Evolutionary conservation across 169 alveolate genomes (phyloP).

Genomic region (Plasmodium cynomolgi): DNA sequence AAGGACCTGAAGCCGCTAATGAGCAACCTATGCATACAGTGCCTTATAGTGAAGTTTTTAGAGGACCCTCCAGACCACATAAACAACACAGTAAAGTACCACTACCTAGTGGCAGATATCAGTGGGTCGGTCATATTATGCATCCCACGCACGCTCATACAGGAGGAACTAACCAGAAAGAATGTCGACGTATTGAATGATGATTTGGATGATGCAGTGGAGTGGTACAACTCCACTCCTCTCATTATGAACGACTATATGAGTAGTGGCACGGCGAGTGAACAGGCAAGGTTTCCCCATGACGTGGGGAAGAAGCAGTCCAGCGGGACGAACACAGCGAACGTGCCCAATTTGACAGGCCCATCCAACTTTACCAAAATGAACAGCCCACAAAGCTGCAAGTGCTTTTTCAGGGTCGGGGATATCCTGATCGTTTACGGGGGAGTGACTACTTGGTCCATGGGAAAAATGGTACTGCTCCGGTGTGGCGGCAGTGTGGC

Average conservation of each 20-base stretch:
- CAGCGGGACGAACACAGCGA: slow-evolving; percentile 2
- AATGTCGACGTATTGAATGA: slow-evolving; percentile 25
- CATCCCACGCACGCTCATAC: slow-evolving; percentile 80
- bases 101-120: slow-evolving; percentile 80
- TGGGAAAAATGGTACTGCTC: slow-evolving; percentile 82
- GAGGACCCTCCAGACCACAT: slow-evolving; percentile 86
- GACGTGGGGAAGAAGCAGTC: slow-evolving; percentile 78
- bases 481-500: neutral
- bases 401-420: slow-evolving; percentile 83
- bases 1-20: slow-evolving; percentile 79
- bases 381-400: neutral
- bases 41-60: slow-evolving; percentile 80
- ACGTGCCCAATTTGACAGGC: neutral
- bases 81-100: slow-evolving; percentile 78
- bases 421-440: slow-evolving; percentile 79
- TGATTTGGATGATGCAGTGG: slow-evolving; percentile 73
- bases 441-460: slow-evolving; percentile 84
- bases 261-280: slow-evolving; percentile 41
- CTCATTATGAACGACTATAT: slow-evolving; percentile 52
- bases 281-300: slow-evolving; percentile 56
- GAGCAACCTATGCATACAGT: slow-evolving; percentile 76
- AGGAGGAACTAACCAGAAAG: slow-evolving; percentile 73
- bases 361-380: neutral
- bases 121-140: slow-evolving; percentile 82
- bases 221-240: slow-evolving; percentile 54